These are phyloP conservation scores for Taphrina communis DNA, from an alignment of 1,139 yeast genomes.

Conservation along the genomic window DNA sequence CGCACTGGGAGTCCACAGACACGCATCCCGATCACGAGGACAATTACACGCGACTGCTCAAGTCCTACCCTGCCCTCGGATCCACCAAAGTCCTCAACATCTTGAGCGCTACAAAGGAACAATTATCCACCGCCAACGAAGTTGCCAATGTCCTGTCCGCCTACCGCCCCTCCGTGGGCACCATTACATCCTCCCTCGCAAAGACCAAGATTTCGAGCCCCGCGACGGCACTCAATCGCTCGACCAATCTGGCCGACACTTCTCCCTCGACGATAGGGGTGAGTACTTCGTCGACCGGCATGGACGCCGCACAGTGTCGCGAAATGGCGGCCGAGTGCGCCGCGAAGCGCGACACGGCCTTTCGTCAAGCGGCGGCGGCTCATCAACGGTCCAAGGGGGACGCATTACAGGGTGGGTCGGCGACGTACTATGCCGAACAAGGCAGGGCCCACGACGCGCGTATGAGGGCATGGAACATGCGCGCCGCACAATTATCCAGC, in stretches of 20 bases:
- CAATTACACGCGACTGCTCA: constrained; percentile 2
- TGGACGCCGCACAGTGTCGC: constrained; percentile 31
- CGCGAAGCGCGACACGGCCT: constrained; percentile 35
- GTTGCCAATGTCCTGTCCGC: constrained; percentile 30
- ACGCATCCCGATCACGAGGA: constrained; percentile 23
- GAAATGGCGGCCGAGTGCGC: constrained; percentile 38
- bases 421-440: constrained; percentile 39
- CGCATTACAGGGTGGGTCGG: constrained; percentile 38
- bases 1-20: neutral
- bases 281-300: neutral
- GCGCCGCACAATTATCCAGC: constrained; percentile 20
- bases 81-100: neutral
- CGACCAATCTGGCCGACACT: neutral
- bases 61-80: constrained; percentile 18
- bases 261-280: neutral
- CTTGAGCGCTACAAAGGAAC: constrained; percentile 19
- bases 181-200: neutral
- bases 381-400: constrained; percentile 30
- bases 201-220: constrained; percentile 8
- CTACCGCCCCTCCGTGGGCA: constrained; percentile 24
- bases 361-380: constrained; percentile 40
- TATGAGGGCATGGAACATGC: constrained; percentile 26
- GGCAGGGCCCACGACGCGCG: constrained; percentile 39
- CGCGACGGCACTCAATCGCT: neutral
- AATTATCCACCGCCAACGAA: constrained; percentile 13